Base-by-base conservation (phyloP, 768 basidiomycete genomes). In the Postia placenta region DNA sequence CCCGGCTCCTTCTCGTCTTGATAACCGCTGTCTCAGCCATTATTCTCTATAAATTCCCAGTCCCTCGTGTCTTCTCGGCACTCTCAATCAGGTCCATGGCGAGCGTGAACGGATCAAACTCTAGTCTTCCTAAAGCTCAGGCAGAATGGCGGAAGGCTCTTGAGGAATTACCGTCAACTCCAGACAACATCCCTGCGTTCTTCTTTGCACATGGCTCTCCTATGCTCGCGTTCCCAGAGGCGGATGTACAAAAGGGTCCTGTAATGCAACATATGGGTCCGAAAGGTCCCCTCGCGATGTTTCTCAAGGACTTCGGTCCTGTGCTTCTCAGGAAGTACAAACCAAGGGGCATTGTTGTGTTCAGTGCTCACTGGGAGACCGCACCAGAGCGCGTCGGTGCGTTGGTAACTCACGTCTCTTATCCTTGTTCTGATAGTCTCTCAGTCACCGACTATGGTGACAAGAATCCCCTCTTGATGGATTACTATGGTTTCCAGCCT, bases 321-420 rank as follows among this genome's bases (percentile, higher is more conserved):
- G 70, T 69, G 0, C 60, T 88, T 24, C 56, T 87, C 36, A 59
- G 75, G 48, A 89, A 87, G 63, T 91, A 91, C 64, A 71, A 79
- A 41, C 87, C 87, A 2, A 83, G 80, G 59, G 87, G 76, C n/a
- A 83, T 88, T 45, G 77, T 90, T 4, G 85, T 89, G 1, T 87
- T 89, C 68, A 86, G 83, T 53, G 87, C 88, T 11, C 88, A 90
- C 58, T 90, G 85, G 85, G 87, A 91, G 60, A 83, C 85, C 1
- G 45, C 49, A 11, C 72, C 68, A 2, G 78, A 81, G 60, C 74
- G 78, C 25, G 68, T 81, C 39, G 83, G 84, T 80, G 53, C 30
- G 72, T 54, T n/a, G 38, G 44, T 52, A 14, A 19, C 7, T 26
- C 41, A 23, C 19, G 38, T 12, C 43, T n/a, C 23, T 36, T 17